A percentile compares a stretch with the other conserved stretches of the same genome.
These are phyloP conservation scores for Sporothrix protearum DNA, from an alignment of 2,329 filamentous ascomycete genomes.

Conservation along the genomic window DNA sequence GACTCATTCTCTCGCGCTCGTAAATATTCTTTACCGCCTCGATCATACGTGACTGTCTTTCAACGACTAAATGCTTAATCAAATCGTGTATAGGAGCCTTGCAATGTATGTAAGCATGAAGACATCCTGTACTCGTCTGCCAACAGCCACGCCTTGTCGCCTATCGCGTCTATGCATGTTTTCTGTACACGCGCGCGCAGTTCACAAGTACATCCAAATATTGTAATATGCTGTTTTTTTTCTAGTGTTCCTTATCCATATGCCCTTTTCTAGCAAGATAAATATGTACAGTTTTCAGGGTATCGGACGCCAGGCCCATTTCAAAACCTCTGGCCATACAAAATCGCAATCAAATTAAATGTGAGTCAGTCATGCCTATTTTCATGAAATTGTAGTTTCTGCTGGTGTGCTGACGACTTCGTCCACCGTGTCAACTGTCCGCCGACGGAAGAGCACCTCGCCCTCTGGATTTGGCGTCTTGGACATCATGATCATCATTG, in stretches of 20 bases:
- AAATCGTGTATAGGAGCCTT: background rate
- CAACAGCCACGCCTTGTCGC: background rate
- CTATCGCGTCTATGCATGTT: background rate
- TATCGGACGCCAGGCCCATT: constrained; percentile 17
- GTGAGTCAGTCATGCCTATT: background rate
- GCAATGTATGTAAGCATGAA: background rate
- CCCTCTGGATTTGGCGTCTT: constrained; percentile 42
- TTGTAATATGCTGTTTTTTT: background rate
- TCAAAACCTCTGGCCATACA: constrained; percentile 2
- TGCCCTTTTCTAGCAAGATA: background rate
- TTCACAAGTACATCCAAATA: background rate
- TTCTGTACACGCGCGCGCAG: background rate
- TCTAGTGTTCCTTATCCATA: background rate
- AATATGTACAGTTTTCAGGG: constrained; percentile 8
- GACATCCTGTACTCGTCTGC: background rate
- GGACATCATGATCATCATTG: constrained; percentile 43
- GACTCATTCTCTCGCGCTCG: background rate
- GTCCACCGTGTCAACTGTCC: constrained; percentile 28
- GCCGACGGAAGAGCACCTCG: constrained; percentile 41
- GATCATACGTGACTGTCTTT: background rate
- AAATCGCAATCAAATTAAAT: background rate
- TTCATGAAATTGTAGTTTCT: background rate
- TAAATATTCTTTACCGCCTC: background rate
- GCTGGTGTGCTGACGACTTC: background rate
- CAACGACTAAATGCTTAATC: background rate